Evolutionary conservation across 108 stramenopile genomes (phyloP).

Genomic region (Ochromonas danica): DNA sequence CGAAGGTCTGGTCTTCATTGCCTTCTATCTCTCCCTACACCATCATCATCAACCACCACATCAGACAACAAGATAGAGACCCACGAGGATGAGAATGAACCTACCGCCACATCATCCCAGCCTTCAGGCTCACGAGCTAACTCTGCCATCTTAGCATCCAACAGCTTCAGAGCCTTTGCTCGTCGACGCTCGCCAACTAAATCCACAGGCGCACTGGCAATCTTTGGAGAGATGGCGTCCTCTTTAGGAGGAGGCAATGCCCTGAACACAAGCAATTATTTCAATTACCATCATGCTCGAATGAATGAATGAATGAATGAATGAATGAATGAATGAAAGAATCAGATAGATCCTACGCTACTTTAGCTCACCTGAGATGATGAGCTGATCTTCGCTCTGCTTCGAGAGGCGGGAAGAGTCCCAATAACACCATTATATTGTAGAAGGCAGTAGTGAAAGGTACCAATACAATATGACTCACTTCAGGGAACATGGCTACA

Average conservation of each 20-base stretch:
- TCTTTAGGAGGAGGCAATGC: too few species aligned
- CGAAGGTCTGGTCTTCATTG: too few species aligned
- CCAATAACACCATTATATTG: background rate
- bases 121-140: background rate
- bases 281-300: too few species aligned
- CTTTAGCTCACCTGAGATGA: conserved; percentile 8
- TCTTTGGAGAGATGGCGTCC: too few species aligned
- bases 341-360: too few species aligned
- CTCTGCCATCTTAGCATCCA: conserved; percentile 24
- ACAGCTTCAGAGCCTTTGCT: conserved; percentile 8
- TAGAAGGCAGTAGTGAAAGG: conserved; percentile 27
- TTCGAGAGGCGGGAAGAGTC: conserved; percentile 3
- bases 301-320: too few species aligned
- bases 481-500: conserved; percentile 9
- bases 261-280: too few species aligned
- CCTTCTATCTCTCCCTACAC: too few species aligned
- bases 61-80: background rate
- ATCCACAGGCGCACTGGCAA: too few species aligned
- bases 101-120: conserved; percentile 7
- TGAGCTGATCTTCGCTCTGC: background rate
- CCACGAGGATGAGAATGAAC: background rate
- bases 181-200: background rate
- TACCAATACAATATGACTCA: conserved; percentile 1
- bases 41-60: background rate
- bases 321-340: too few species aligned